Conservation (phyloP, 345 rosid genomes). For the Rhizophora mangle region DNA sequence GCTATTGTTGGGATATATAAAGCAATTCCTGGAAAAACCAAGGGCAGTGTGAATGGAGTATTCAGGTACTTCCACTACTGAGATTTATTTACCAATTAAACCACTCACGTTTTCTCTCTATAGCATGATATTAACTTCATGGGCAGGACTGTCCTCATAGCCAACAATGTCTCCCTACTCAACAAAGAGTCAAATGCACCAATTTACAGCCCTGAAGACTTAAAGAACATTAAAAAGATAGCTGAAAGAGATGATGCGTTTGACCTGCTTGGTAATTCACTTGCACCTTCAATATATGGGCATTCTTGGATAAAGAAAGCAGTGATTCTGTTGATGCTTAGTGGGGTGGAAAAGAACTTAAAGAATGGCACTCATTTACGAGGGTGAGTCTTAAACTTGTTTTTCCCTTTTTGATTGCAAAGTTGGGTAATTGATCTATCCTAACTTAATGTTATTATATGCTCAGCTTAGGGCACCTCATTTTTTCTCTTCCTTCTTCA, state of each 20-base stretch:
- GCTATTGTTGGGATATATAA: conserved; percentile 86
- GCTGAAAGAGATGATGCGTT: conserved; percentile 83
- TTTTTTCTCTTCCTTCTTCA: background rate
- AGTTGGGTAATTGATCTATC: background rate
- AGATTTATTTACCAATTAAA: background rate
- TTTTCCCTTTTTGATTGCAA: background rate
- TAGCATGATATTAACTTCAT: conserved; percentile 4
- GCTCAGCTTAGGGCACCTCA: background rate
- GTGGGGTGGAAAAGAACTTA: conserved; percentile 94
- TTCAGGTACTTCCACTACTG: conserved; percentile 55
- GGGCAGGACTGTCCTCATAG: conserved; percentile 83
- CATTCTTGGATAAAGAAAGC: conserved; percentile 98
- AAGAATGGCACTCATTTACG: conserved; percentile 94
- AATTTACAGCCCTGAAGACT: conserved; percentile 67
- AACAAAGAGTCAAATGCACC: conserved; percentile 98
- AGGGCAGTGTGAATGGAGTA: conserved; percentile 97
- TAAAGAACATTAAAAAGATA: conserved; percentile 79
- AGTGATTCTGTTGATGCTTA: conserved; percentile 83
- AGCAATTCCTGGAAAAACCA: conserved; percentile 91
- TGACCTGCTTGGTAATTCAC: conserved; percentile 84
- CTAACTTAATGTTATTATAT: background rate
- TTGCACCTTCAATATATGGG: conserved; percentile 95
- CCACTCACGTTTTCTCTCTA: conserved; percentile 7
- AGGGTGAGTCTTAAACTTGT: conserved; percentile 54
- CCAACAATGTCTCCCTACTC: conserved; percentile 83